Evolutionary conservation across 768 basidiomycete genomes (phyloP), one percentile per base, ranked within the genome.

Genomic region (Leccinum obscurum): DNA sequence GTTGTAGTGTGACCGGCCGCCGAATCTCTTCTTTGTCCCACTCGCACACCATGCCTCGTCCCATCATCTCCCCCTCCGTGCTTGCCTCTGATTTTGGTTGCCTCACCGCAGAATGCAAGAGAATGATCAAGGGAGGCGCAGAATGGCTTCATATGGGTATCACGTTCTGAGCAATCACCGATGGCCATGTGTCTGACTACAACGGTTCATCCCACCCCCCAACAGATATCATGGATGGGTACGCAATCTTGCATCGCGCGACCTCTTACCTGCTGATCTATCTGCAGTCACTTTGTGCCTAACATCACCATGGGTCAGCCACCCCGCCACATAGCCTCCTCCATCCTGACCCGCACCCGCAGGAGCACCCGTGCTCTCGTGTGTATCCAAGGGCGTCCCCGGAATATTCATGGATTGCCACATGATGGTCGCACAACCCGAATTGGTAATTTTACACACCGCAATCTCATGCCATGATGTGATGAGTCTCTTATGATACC

Each of bases 351-450:
- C 11, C 41, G 46, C 35, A 13, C 32, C 22, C 3, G 7, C 72
- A 94, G 93, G 95, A 59, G 88, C 92, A 35, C 95, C 96, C 7
- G 84, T 98, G 53, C 83, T 98, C 34, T 81, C 90, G 32, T 92
- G 88, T 65, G 88, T 99, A 22, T 80, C 83, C 56, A 94, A 94
- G 74, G 85, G 87, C 37, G 85, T 98, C 22, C 95, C 96, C 2
- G 92, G 85, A 56, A 97, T 98, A 67, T 98, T 95, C 80, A 98
- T 99, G 96, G 97, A 99, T 76, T 98, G 95, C 75, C 97, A 99
- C 77, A 98, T 98, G 97, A 99, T 99, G 97, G 97, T 99, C 20
- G 75, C 94, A 0, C 80, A 98, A 53, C 97, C 97, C 10, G 92
- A 90, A 70, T 88, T 89, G 81, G 95, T 93, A 65, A 55, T n/a